Evolutionary conservation across 2,329 filamentous ascomycete species (phyloP), one percentile per base, ranked within the genome.

Genomic region (Nemania sp.): DNA sequence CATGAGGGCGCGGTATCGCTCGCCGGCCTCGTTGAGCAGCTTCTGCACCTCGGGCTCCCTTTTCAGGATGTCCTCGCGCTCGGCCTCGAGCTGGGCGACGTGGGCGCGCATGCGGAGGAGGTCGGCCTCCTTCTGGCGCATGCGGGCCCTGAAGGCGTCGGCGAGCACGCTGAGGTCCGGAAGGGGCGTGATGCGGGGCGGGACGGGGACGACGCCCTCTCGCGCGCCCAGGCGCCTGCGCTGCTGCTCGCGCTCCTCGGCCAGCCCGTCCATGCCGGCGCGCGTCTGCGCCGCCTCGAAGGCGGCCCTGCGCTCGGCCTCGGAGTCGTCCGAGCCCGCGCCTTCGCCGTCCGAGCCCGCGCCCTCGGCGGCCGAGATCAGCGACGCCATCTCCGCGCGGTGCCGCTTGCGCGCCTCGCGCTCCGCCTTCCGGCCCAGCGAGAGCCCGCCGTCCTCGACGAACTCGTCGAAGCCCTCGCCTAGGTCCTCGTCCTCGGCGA

Each of bases 391-490:
- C 68, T 92, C 87, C 58, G 87, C 84, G 32, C 90, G 86, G 32
- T 90, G 85, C 46, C 83, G 83, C 54, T 81, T 82, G 50, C 84
- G 80, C 0, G 85, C 88, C 67, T 92, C 90, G 18, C 84, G 86
- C 75, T 95, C 91, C 0, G 92, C 92, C 62, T 90, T 90, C 63
- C 83, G 87, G 35, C 92, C 91, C 0, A 97, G 80, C 1, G 90
- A 85, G 10, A 97, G 85, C 7, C 86, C 86, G 9, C 90, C 92
- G 71, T 97, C 91, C 42, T 95, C 90, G 9, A 95, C 91, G 69
- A 91, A 97, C 56, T 94, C 89, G 62, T 98, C 94, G 68, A 96
- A 98, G 0, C 92, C 93, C 77, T 98, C 95, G 39, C 90, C 91
- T 0, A 97, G 83, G 70, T 98, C 92, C 72, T 98, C 94, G 68